Conservation (phyloP, 1,139 yeast genomes). For the Taiozyma sp. region DNA sequence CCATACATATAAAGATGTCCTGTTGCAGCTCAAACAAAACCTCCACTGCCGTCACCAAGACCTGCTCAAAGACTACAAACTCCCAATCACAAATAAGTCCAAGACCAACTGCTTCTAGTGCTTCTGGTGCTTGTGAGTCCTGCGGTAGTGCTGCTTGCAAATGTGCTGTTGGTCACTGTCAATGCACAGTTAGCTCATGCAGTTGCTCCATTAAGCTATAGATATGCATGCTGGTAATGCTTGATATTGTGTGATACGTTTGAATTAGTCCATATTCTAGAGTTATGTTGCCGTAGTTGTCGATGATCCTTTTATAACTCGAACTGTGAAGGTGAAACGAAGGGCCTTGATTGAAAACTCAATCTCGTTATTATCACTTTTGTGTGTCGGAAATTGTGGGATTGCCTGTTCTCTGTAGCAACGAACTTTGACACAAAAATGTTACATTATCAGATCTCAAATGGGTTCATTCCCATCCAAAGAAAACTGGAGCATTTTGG, state of each 20-base stretch:
- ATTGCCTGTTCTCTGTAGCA: background rate
- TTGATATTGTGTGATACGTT: background rate
- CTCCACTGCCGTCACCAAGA: slow-evolving; percentile 9
- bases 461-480: background rate
- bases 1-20: slow-evolving; percentile 12
- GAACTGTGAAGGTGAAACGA: background rate
- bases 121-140: background rate
- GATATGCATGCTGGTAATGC: background rate
- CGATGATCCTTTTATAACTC: background rate
- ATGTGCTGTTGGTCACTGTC: slow-evolving; percentile 22
- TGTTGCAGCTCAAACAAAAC: slow-evolving; percentile 17
- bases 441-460: background rate
- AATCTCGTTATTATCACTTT: background rate
- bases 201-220: slow-evolving; percentile 20
- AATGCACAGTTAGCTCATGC: slow-evolving; percentile 20
- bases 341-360: too few species aligned
- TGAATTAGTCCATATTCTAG: background rate
- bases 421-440: background rate
- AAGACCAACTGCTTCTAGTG: background rate
- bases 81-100: background rate
- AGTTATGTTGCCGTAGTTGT: background rate
- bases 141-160: slow-evolving; percentile 22
- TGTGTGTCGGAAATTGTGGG: background rate
- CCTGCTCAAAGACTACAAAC: background rate
- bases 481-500: background rate